Conservation (phyloP, 1,139 yeast genomes). For the Entelexis sorbosivorans region DNA sequence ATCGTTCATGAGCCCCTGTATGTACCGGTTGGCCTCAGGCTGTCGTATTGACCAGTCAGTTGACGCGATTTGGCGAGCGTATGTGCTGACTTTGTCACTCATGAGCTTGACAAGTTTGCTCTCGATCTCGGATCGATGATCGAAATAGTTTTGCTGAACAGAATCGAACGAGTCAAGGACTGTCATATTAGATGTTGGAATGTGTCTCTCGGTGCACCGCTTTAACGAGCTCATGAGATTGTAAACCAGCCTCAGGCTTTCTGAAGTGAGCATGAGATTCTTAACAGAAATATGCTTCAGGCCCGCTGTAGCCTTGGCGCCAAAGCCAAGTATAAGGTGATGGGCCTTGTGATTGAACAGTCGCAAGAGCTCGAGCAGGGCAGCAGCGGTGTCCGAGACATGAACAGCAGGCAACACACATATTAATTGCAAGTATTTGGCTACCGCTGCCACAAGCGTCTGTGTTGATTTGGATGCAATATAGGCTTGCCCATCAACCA, state of each 20-base stretch:
- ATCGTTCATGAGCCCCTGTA: constrained; percentile 58
- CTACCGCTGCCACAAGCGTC: constrained; percentile 34
- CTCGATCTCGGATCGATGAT: constrained; percentile 58
- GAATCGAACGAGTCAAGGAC: constrained; percentile 12
- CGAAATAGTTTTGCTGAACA: constrained; percentile 35
- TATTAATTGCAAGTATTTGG: constrained; percentile 42
- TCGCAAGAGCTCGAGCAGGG: constrained; percentile 43
- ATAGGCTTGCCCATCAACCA: constrained; percentile 33
- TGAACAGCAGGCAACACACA: constrained; percentile 41
- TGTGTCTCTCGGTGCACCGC: constrained; percentile 15
- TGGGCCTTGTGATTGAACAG: constrained; percentile 46
- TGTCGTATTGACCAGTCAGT: constrained; percentile 39
- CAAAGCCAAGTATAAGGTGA: constrained; percentile 62
- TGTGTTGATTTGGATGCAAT: constrained; percentile 31
- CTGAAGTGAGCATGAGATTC: constrained; percentile 60
- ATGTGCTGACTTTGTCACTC: constrained; percentile 46
- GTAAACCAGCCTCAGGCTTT: constrained; percentile 40
- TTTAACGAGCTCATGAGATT: constrained; percentile 33
- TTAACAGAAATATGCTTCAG: constrained; percentile 65
- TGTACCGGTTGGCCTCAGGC: constrained; percentile 43
- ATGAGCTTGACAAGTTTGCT: constrained; percentile 56
- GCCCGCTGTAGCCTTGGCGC: constrained; percentile 58
- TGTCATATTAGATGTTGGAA: neutral
- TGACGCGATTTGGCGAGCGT: constrained; percentile 31
- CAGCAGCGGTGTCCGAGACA: constrained; percentile 31